phyloP scores from a whole-genome alignment of 164 flowering plant species.

The Liquidambar formosana region DNA sequence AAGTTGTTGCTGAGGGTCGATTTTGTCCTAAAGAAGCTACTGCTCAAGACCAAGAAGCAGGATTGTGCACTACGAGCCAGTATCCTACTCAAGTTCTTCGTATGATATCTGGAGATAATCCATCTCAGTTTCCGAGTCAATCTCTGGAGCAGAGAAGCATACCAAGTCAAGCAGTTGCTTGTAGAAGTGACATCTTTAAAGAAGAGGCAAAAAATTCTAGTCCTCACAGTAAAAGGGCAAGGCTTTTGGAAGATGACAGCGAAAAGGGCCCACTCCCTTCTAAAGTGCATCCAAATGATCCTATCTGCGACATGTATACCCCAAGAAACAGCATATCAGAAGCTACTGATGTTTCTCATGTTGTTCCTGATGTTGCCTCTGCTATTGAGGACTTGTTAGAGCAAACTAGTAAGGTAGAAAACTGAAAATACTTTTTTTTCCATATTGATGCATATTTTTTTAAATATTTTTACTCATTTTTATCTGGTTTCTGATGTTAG shows the following conservation, averaged over 20 bases:
- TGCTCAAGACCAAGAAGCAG: constrained; percentile 67
- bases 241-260: constrained; percentile 30
- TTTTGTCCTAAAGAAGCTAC: constrained; percentile 73
- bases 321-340: constrained; percentile 16
- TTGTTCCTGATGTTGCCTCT: constrained; percentile 84
- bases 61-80: constrained; percentile 69
- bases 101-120: constrained; percentile 44
- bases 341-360: constrained; percentile 31
- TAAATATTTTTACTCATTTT: constrained; percentile 10
- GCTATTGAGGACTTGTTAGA: constrained; percentile 90
- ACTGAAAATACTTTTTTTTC: not conserved
- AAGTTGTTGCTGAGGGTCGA: constrained; percentile 47
- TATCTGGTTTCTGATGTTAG: constrained; percentile 33
- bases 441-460: not conserved
- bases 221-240: constrained; percentile 48
- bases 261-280: constrained; percentile 14
- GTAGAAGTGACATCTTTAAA: constrained; percentile 15
- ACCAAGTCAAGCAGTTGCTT: constrained; percentile 17
- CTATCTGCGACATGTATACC: constrained; percentile 19
- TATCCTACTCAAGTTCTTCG: constrained; percentile 69
- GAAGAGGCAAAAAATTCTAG: constrained; percentile 26
- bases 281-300: constrained; percentile 11
- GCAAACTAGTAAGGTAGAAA: constrained; percentile 79
- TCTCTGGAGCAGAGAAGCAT: constrained; percentile 26
- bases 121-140: constrained; percentile 54